A percentile compares a stretch with the other conserved stretches of the same genome.
These are phyloP conservation scores for Mycosarcoma mackinlayi DNA, from an alignment of 1,284 basidiomycete genomes.

Conservation along the genomic window DNA sequence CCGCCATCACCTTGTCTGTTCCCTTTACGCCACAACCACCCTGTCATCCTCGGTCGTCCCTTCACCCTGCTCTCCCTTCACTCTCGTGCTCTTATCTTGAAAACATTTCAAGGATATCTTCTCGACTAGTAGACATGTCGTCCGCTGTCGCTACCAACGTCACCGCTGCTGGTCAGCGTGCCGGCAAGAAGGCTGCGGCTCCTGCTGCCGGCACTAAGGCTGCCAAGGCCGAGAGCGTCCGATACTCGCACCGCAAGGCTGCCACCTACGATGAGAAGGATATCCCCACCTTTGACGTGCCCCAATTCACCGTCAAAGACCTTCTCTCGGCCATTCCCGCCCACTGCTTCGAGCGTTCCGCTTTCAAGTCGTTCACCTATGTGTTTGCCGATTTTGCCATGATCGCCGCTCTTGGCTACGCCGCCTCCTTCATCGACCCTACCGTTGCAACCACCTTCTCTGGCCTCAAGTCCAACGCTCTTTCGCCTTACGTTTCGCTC, in stretches of 20 bases:
- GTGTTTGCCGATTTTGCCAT: slow-evolving; percentile 81
- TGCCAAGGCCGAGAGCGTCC: slow-evolving; percentile 32
- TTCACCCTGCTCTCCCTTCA: not conserved
- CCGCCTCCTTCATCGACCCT: slow-evolving; percentile 77
- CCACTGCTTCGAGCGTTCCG: slow-evolving; percentile 93
- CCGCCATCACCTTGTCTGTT: not conserved
- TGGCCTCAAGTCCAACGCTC: slow-evolving; percentile 40
- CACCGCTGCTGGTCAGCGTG: slow-evolving; percentile 51
- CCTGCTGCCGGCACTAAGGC: slow-evolving; percentile 33
- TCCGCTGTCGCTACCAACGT: slow-evolving; percentile 52
- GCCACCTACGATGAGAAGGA: slow-evolving; percentile 59
- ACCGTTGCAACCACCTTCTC: slow-evolving; percentile 54
- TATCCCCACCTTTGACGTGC: slow-evolving; percentile 74
- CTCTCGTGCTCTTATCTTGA: not conserved
- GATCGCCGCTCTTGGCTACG: slow-evolving; percentile 78
- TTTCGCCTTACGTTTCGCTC: slow-evolving; percentile 72
- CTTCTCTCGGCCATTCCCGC: slow-evolving; percentile 85
- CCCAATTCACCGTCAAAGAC: slow-evolving; percentile 85
- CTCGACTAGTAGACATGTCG: slow-evolving; percentile 36
- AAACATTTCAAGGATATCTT: not conserved
- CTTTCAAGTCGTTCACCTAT: slow-evolving; percentile 83
- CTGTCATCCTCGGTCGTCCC: not conserved
- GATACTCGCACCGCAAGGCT: slow-evolving; percentile 64
- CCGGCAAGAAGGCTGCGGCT: slow-evolving; percentile 44
- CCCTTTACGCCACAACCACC: slow-evolving; percentile 17